These are phyloP conservation scores for Apiotrichum montevideense DNA, from an alignment of 1,284 basidiomycete genomes.

Conservation along the genomic window DNA sequence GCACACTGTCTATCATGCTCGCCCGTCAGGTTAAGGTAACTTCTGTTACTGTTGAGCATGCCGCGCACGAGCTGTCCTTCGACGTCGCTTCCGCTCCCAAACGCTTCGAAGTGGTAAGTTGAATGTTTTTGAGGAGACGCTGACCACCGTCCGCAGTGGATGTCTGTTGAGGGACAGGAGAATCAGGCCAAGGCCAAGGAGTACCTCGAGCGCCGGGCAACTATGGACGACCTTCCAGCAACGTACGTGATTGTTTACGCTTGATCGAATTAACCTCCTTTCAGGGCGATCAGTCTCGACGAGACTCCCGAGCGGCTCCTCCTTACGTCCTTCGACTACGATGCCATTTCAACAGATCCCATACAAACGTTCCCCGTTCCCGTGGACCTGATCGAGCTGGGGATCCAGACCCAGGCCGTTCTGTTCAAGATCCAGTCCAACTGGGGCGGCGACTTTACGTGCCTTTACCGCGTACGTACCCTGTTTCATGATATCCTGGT, in stretches of 20 bases:
- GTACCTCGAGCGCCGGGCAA: conserved; percentile 26
- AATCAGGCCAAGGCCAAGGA: conserved; percentile 57
- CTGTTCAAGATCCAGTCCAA: conserved; percentile 73
- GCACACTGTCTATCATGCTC: conserved; percentile 75
- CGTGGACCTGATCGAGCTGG: conserved; percentile 60
- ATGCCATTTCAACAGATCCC: conserved; percentile 59
- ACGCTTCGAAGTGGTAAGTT: conserved; percentile 60
- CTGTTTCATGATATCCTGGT: not conserved
- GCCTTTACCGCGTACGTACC: conserved; percentile 70
- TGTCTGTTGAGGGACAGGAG: conserved; percentile 65
- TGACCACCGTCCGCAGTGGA: conserved; percentile 55
- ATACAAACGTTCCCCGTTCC: conserved; percentile 82
- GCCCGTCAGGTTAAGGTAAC: conserved; percentile 62
- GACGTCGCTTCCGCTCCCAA: conserved; percentile 74
- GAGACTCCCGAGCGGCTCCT: conserved; percentile 49
- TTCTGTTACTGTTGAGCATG: conserved; percentile 83
- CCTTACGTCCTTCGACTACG: conserved; percentile 72
- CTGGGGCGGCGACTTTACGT: conserved; percentile 83
- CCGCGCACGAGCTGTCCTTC: conserved; percentile 67
- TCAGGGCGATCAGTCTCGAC: conserved; percentile 14
- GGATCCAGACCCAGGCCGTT: conserved; percentile 73
- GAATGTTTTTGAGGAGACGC: not conserved
- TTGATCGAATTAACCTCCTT: too few relatives aligned
- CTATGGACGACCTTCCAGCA: not conserved
- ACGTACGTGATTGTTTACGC: conserved; percentile 21